Evolutionary conservation across 2,329 filamentous ascomycete species (phyloP), one percentile per base, ranked within the genome.

Genomic region (Pyrenochaeta sp.): DNA sequence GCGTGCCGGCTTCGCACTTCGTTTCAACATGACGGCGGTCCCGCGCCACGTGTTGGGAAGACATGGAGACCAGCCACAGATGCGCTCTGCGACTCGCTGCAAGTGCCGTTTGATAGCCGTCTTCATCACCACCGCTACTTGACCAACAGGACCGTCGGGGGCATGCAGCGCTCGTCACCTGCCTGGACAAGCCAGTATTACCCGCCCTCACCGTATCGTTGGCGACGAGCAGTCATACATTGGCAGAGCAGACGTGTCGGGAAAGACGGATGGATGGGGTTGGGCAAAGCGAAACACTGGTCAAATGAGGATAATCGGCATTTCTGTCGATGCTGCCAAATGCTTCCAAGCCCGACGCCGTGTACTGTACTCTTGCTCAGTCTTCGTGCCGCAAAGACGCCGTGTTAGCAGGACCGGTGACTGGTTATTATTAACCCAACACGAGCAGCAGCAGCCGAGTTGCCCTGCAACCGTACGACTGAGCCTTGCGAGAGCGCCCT

Each of bases 41-140:
- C 13, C 57, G 54, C 65, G 67, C 68, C 70, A 70, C 68, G 68
- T 72, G 68, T 64, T 57, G 64, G 64, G 45, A 44, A 44, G 19
- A 19, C 19, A 45, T 43, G 49, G 32, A 47, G 43, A 37, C 36
- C 56, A 61, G 64, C 64, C 67, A 64, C 58, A 68, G 57, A 57
- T 53, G 66, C 52, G 51, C 46, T 50, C 52, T 59, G 55, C 59
- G 59, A 59, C 44, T 64, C 56, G 64, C 50, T 66, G 54, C 32
- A 52, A 42, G 37, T 44, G 6, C 10, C 49, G 56, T 66, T 56
- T 62, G 62, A 65, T 53, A 50, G 58, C 19, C 51, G 46, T 44
- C 43, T 54, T 50, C 52, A 44, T 44, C 56, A 61, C 62, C 56
- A 61, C 62, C 54, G 53, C 52, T 52, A 48, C 56, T 44, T 55